phyloP scores from a whole-genome alignment of 1,284 basidiomycete species.

The Pyrrhoderma lamaoense region DNA sequence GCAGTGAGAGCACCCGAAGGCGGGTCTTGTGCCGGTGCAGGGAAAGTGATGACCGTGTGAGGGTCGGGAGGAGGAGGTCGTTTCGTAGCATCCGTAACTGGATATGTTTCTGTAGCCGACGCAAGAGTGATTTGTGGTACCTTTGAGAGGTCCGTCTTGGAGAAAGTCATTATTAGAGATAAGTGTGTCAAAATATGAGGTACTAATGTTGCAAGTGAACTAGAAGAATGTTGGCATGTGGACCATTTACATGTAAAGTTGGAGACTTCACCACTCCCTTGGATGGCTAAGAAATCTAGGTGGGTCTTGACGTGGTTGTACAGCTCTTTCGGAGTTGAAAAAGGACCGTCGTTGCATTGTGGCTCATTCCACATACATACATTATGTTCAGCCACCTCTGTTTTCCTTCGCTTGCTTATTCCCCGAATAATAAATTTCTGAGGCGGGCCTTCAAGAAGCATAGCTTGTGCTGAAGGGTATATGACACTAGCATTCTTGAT shows the following conservation, averaged over 20 bases:
- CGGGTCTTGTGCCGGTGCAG: slow-evolving; percentile 52
- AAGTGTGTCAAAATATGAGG: slow-evolving; percentile 70
- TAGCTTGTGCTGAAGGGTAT: slow-evolving; percentile 74
- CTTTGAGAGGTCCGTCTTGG: slow-evolving; percentile 50
- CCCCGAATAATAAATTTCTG: slow-evolving; percentile 77
- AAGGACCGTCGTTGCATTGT: slow-evolving; percentile 42
- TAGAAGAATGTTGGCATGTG: slow-evolving; percentile 42
- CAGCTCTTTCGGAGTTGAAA: slow-evolving; percentile 48
- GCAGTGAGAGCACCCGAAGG: slow-evolving; percentile 68
- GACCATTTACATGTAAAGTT: slow-evolving; percentile 59
- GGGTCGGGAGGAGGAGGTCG: slow-evolving; percentile 59
- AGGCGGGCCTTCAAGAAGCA: slow-evolving; percentile 65
- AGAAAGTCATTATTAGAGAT: slow-evolving; percentile 42
- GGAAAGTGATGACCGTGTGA: slow-evolving; percentile 48
- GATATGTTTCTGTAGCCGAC: slow-evolving; percentile 43
- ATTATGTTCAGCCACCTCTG: slow-evolving; percentile 46
- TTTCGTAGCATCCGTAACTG: slow-evolving; percentile 50
- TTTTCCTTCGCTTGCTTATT: slow-evolving; percentile 58
- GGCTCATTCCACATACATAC: slow-evolving; percentile 63
- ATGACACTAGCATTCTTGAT: slow-evolving; percentile 79
- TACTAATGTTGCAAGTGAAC: slow-evolving; percentile 45
- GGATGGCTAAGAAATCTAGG: slow-evolving; percentile 43
- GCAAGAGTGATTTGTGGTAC: slow-evolving; percentile 62
- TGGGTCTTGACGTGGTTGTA: slow-evolving; percentile 49
- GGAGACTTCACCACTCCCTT: slow-evolving; percentile 26